Evolutionary conservation across 106 monocot genomes (phyloP), one percentile per base, ranked within the genome.

Genomic region (Phalaenopsis equestris): DNA sequence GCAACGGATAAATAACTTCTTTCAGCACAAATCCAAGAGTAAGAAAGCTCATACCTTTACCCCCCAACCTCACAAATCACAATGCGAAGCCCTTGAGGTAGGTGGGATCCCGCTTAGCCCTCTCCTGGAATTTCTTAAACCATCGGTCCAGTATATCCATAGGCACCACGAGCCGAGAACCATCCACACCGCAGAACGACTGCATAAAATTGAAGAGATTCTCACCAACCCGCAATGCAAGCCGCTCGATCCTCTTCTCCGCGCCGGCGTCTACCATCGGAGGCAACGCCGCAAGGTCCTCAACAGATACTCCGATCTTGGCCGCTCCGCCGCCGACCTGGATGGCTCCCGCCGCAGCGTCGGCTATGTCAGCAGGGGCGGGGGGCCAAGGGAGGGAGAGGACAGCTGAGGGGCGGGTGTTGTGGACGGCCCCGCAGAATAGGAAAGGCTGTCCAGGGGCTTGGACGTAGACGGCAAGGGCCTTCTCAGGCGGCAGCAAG

Each of bases 171-270:
- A 98, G 85, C 67, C 87, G 83, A 61, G 81, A 89, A 23, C 94
- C 97, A 76, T 98, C 97, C 55, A 89, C 89, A 12, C 90, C 89
- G 43, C 94, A 98, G 85, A 98, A 98, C 15, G 89, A 89, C 86
- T 94, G 94, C 97, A 98, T 94, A 85, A 88, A 98, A 74, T 98
- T 94, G 75, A 98, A 94, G 64, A 98, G 86, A 78, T 92, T 94
- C 90, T 98, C 94, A 15, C 94, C 97, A 23, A 98, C 92, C 41
- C 58, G 70, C 49, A 94, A 67, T 36, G 94, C 97, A 77, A 94
- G 77, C 48, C 79, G 81, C 88, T 92, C 97, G 5, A 84, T 84
- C 82, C 81, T 81, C 84, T 48, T 79, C 86, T 86, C 89, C n/a
- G 80, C 83, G 30, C 86, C 91, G 57, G 87, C 92, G 48, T 98